Conservation (phyloP, 257 asterid species). For the Nicotiana undulata region DNA sequence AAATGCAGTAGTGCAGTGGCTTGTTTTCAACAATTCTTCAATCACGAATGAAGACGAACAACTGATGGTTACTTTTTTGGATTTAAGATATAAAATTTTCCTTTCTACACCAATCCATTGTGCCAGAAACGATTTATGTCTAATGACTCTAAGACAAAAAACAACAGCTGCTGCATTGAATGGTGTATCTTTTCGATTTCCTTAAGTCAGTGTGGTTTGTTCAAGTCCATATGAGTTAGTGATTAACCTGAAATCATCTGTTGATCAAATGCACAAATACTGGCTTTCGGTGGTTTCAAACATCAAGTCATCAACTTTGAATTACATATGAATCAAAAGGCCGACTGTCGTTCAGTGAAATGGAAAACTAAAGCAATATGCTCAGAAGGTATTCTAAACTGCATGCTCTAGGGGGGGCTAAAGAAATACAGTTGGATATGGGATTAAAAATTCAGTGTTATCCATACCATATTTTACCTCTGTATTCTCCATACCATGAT, state of each 20-base stretch:
- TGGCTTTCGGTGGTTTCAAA: not conserved
- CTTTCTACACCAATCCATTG: not conserved
- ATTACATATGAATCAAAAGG: not conserved
- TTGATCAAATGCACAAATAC: not conserved
- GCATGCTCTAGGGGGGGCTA: not conserved
- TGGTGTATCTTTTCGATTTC: not conserved
- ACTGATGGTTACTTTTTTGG: not conserved
- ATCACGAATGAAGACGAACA: not conserved
- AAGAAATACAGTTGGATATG: not conserved
- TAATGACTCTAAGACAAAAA: not conserved
- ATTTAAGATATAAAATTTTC: not conserved
- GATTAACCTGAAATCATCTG: not conserved
- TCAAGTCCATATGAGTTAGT: not conserved
- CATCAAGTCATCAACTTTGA: too few species aligned
- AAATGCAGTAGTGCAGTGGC: too few species aligned
- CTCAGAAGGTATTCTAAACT: not conserved
- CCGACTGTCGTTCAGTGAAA: not conserved
- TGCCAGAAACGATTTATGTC: not conserved
- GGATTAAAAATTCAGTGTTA: not conserved
- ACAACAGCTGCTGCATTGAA: not conserved
- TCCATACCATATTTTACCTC: not conserved
- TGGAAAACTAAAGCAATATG: not conserved
- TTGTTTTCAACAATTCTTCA: too few species aligned
- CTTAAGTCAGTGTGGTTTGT: not conserved
- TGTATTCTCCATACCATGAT: not conserved